Evolutionary conservation across 768 basidiomycete species (phyloP), one percentile per base, ranked within the genome.

Genomic region (Hypsizygus marmoreus): DNA sequence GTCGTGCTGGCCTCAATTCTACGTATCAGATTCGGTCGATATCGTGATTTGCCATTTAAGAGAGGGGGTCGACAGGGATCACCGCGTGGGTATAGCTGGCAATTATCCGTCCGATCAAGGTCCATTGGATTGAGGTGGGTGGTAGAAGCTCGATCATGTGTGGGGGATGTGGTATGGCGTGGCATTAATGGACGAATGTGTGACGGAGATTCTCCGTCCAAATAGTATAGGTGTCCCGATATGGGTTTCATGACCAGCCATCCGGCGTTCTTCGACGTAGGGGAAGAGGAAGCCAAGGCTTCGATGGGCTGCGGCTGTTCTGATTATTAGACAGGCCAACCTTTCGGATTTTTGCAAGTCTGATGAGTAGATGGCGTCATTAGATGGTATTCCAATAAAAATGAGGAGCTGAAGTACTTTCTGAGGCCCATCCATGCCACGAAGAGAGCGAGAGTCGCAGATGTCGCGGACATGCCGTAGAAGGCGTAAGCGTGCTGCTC

Each of bases 401-500:
- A 48, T 45, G 29, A 45, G 47, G 24, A 40, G 36, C 24, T n/a
- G 31, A 64, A 61, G 42, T 60, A 84, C 74, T 74, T 84, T 54
- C 87, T 77, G 16, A 91, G 69, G 4, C 90, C 90, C 28, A 72
- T 60, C 66, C 75, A 75, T n/a, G 82, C 81, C 39, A 89, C 80
- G 29, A 84, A 49, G 22, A 81, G 57, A 2, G 86, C 84, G 26
- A 86, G 55, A 42, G 74, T 67, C 23, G 81, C 71, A 7, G 89
- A 82, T 12, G 75, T 59, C 17, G 72, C 74, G 13, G 86, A 80
- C 70, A 88, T 79, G 33, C 66, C 71, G 40, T 77, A 77, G 65
- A 95, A 95, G 4, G 88, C 92, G 58, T 82, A 85, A 9, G 83
- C 80, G 50, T 82, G 75, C 5, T 71, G 62, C 61, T 95, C 93